Percentiles rank a stretch among this genome's conserved stretches.
These are phyloP conservation scores for Melaleuca alternifolia DNA, from an alignment of 345 rosid genomes.

Conservation along the genomic window DNA sequence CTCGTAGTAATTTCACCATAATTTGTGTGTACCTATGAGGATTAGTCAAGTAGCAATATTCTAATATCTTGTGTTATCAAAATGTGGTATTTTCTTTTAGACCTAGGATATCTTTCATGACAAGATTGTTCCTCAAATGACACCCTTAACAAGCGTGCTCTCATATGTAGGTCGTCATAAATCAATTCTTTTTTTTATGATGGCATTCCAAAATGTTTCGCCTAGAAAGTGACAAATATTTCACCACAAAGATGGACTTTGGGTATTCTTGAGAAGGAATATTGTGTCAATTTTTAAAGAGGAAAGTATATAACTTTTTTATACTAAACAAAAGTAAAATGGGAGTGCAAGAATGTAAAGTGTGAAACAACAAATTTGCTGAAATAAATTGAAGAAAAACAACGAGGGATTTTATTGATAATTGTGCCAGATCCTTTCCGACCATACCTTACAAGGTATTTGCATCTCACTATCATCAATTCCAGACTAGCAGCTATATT, in stretches of 20 bases:
- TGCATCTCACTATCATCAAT: background rate
- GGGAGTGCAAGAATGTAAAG: background rate
- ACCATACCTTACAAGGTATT: background rate
- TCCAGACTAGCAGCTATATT: background rate
- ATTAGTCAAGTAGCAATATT: background rate
- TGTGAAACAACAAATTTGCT: background rate
- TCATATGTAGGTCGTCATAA: background rate
- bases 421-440: too few species aligned
- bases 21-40: background rate
- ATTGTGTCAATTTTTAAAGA: background rate
- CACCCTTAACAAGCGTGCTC: background rate
- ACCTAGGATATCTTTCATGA: background rate
- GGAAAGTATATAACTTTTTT: background rate
- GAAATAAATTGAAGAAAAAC: background rate
- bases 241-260: background rate
- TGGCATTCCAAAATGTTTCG: background rate
- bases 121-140: background rate
- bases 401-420: background rate
- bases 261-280: background rate
- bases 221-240: background rate
- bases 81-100: background rate
- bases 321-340: background rate
- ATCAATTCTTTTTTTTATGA: background rate
- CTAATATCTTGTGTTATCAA: background rate
- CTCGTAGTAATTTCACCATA: too few species aligned